Evolutionary conservation across 2,329 filamentous ascomycete genomes (phyloP).

Genomic region (Penicillium oxalicum): DNA sequence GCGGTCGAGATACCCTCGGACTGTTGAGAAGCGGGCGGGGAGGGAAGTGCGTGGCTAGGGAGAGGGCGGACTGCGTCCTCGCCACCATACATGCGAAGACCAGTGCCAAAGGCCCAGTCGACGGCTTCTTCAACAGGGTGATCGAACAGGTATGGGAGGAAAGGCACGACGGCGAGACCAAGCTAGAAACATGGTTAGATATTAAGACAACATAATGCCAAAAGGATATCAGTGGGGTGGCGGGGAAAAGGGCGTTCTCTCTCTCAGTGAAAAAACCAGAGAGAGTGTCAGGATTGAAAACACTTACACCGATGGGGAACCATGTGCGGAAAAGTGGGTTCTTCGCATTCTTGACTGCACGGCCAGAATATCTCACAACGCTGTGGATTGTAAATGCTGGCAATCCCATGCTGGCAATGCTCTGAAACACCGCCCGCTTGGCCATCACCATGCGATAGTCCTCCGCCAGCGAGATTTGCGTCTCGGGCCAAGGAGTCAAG

Average conservation of each 20-base stretch:
- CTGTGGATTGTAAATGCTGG: conserved; percentile 92
- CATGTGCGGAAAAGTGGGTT: conserved; percentile 72
- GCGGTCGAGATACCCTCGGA: conserved; percentile 5
- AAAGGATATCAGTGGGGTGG: conserved; percentile 12
- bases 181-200: conserved; percentile 38
- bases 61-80: conserved; percentile 46
- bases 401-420: conserved; percentile 84
- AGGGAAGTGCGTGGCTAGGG: conserved; percentile 14
- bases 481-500: conserved; percentile 36
- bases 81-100: conserved; percentile 67
- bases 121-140: conserved; percentile 87
- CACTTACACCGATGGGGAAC: conserved; percentile 82
- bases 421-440: conserved; percentile 85
- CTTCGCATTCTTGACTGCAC: conserved; percentile 76
- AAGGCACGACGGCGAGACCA: conserved; percentile 68
- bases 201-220: not conserved
- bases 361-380: conserved; percentile 82
- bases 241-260: not conserved
- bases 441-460: conserved; percentile 89
- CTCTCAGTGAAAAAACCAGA: not conserved
- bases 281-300: not conserved
- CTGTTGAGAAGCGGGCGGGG: not conserved
- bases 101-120: conserved; percentile 83
- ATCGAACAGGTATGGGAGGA: conserved; percentile 79
- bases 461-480: conserved; percentile 65